Evolutionary conservation across 1,284 basidiomycete species (phyloP), one percentile per base, ranked within the genome.

Genomic region (Singerocomus inundabilis): DNA sequence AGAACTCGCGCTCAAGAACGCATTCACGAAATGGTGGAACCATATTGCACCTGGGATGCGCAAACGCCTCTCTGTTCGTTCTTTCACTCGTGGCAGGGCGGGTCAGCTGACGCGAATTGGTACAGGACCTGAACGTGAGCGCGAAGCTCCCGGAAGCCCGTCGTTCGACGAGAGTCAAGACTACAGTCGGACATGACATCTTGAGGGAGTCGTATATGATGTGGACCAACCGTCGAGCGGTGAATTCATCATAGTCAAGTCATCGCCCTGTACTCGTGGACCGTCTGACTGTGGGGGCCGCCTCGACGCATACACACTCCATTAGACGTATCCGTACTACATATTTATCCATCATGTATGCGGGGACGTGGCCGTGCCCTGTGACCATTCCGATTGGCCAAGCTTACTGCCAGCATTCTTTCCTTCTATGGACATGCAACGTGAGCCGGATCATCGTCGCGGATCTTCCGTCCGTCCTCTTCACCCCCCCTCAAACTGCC

Each of bases 31-130:
- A 66, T 97, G 94, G 91, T 86, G 85, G 79, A 74, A 78, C 35
- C 91, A 95, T 64, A 84, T 98, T 53, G 81, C 84, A 30, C 84
- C 82, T 18, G 93, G 94, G 9, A 85, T 96, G 69, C 79, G 82
- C 48, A 85, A 82, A 67, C 84, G 89, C 33, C 72, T 77, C 50
- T 75, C 83, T 57, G 88, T 91, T 65, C 61, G 86, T 78, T 36
- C 7, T 39, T 43, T 44, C 15, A 35, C 45, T 2, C 25, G 31
- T 18, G 43, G 26, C 9, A 29, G 33, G 32, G 39, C n/a, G 38
- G 16, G 25, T 30, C 44, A 11, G 33, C 51, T 57, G 48, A 58
- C 48, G 31, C 26, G 34, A 16, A n/a, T 46, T 30, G 49, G 40
- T 39, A 5, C 57, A 90, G 88, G 88, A 90, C 62, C 61, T 88